Base-by-base conservation (phyloP, 106 monocot species). In the Amphibolis antarctica region DNA sequence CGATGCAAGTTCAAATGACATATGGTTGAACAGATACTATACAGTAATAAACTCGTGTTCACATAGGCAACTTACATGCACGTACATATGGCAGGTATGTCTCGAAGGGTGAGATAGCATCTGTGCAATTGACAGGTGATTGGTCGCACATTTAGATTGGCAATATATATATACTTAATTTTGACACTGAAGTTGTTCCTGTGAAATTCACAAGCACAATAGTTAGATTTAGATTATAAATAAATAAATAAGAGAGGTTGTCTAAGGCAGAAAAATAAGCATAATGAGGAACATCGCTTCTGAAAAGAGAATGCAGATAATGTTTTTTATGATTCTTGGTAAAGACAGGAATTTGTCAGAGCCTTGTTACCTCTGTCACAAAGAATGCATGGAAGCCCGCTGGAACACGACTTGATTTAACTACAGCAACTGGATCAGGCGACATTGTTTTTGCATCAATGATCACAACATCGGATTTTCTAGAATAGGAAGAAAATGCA, bases 351-450 rank as follows among this genome's bases (percentile, higher is more conserved):
- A 17, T 56, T 56, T 53, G 10, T 28, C 1, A 15, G 42, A 46
- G 9, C 14, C 10, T 12, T 36, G 36, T 36, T 9, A 65, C 94
- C 94, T 96, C 86, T 12, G 59, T 89, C 24, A 96, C 81, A 57
- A 96, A 96, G 62, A 96, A 89, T n/a, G 89, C 94, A 78, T 96
- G 94, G 60, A 96, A 96, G 66, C 94, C 94, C 47, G 74, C 78
- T 2, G 94, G 94, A 78, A 96, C 89, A 74, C 83, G 66, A 26
- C 22, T 46, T 3, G 94, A 74, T 55, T 86, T 84, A 46, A 96
- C 94, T 52, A 89, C 82, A 22, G 89, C 94, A 25, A 89, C 94
- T 30, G 86, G 94, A 71, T 96, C 86, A 27, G 86, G 31, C 10
- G 83, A 86, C 94, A 89, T 89, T 9, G 94, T 89, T 76, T 96